These are phyloP conservation scores for Glycine latifolia DNA, from an alignment of 306 rosid genomes.

Conservation along the genomic window DNA sequence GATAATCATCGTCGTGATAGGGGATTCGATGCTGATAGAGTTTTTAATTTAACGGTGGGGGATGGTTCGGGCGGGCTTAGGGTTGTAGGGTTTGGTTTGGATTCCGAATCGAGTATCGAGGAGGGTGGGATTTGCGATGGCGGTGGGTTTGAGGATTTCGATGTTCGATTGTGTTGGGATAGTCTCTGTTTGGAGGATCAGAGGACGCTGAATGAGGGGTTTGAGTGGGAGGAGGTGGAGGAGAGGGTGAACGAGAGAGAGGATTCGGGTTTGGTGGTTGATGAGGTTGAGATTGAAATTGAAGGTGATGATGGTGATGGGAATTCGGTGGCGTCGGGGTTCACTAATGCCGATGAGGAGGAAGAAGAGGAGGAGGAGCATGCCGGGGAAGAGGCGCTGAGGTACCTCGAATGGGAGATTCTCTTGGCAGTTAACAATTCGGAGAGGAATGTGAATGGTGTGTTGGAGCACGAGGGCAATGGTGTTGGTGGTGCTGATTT, in stretches of 20 bases:
- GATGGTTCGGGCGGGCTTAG: conserved; percentile 60
- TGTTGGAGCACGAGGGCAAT: conserved; percentile 48
- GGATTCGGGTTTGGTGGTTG: conserved; percentile 47
- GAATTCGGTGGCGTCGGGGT: conserved; percentile 65
- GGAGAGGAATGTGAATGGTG: conserved; percentile 48
- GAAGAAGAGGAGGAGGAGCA: conserved; percentile 42
- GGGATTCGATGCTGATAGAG: conserved; percentile 39
- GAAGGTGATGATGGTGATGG: conserved; percentile 12
- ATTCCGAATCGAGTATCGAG: conserved; percentile 63
- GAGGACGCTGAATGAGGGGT: conserved; percentile 58
- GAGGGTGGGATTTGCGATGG: conserved; percentile 42
- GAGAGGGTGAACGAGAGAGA: conserved; percentile 60
- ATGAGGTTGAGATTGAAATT: conserved; percentile 54
- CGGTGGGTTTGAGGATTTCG: conserved; percentile 60
- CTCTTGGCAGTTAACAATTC: conserved; percentile 73
- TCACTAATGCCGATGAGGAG: conserved; percentile 45
- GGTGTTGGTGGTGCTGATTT: conserved; percentile 45
- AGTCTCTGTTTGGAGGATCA: conserved; percentile 68
- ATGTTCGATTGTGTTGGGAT: conserved; percentile 64
- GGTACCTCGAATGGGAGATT: conserved; percentile 83
- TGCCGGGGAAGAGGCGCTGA: conserved; percentile 49
- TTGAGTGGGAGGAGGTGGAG: conserved; percentile 77
- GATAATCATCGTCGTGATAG: conserved; percentile 1
- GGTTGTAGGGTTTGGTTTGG: conserved; percentile 69
- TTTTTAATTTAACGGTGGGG: conserved; percentile 37